Evolutionary conservation across 257 asterid genomes (phyloP).

Genomic region (Apocynum venetum): DNA sequence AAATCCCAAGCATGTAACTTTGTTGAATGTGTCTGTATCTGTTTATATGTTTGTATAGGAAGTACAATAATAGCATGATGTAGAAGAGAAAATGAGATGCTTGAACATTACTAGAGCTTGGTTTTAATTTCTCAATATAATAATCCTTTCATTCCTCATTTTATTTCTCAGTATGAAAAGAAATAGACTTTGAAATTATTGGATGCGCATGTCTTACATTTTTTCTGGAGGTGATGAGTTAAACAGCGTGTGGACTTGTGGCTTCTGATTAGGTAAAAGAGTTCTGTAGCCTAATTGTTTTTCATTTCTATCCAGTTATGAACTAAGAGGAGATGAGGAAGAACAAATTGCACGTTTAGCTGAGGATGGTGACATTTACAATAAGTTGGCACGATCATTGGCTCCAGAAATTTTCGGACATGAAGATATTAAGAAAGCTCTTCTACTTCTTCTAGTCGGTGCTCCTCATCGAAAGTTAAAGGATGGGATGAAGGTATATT

Average conservation of each 20-base stretch:
- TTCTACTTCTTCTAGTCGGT: conserved; percentile 95
- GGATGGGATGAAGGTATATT: conserved; percentile 91
- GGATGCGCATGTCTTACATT: not conserved
- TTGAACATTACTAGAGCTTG: not conserved
- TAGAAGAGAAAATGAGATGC: not conserved
- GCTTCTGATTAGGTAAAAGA: not conserved
- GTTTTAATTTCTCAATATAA: too few relatives aligned
- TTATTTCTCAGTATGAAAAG: not conserved
- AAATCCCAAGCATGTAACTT: not conserved
- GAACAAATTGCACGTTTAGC: conserved; percentile 74
- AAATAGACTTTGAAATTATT: not conserved
- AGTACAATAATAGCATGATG: too few relatives aligned
- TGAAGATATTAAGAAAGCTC: conserved; percentile 88
- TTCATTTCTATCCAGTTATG: conserved; percentile 34
- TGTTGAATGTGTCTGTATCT: not conserved
- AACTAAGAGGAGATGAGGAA: conserved; percentile 76
- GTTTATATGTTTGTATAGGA: not conserved
- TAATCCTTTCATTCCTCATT: not conserved
- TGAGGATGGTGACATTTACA: conserved; percentile 89
- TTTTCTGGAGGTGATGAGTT: not conserved
- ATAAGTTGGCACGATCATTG: conserved; percentile 73
- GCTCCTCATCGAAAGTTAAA: conserved; percentile 93
- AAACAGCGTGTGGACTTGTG: not conserved
- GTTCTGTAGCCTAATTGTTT: not conserved
- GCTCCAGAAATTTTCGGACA: conserved; percentile 98